Base-by-base conservation (phyloP, 2,329 filamentous ascomycete genomes). In the Paradendryphiella salina region DNA sequence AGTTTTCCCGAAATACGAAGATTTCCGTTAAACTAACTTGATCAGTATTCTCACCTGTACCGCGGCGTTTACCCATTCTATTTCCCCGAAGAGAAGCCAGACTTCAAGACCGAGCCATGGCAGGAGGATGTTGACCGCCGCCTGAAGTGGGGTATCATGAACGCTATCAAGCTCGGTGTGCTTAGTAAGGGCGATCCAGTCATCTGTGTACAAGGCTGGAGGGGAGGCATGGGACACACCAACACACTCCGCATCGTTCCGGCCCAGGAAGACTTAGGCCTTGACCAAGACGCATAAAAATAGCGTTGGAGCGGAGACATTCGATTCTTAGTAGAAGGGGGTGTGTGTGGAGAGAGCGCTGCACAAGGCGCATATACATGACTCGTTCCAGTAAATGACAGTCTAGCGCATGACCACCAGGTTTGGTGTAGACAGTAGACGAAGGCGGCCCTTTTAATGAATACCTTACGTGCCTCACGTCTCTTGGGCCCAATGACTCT, bases 121-220 rank as follows among this genome's bases (percentile, higher is more conserved):
- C 94, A 99, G 80, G 91, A 97, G 81, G 93, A 99, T 77, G 94
- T 99, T 66, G 94, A 99, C 79, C 85, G 87, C 74, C 90, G 94
- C 73, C 90, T 99, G 77, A 96, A 93, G 83, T 99, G 93, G 92
- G 94, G 90, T 74, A 90, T 99, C 74, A 80, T 83, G 73, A 85
- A 91, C 73, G 94, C 90, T 65, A 84, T 96, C 69, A 85, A 88
- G 77, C 88, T 99, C 57, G 85, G 85, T 65, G 83, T 92, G 40
- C 79, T 95, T 57, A 81, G 79, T 71, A 79, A 84, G 71, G 88
- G 86, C 60, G 89, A 91, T 70, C 83, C 85, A 26, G 85, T 94
- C 48, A 84, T 94, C 56, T 90, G 91, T 63, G 89, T 95, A 32
- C 90, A 95, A 77, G 89, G 89, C 77, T 95, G 89, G 89, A 88